phyloP scores from a whole-genome alignment of 2,329 filamentous ascomycete species.

The Exophiala viscosa region DNA sequence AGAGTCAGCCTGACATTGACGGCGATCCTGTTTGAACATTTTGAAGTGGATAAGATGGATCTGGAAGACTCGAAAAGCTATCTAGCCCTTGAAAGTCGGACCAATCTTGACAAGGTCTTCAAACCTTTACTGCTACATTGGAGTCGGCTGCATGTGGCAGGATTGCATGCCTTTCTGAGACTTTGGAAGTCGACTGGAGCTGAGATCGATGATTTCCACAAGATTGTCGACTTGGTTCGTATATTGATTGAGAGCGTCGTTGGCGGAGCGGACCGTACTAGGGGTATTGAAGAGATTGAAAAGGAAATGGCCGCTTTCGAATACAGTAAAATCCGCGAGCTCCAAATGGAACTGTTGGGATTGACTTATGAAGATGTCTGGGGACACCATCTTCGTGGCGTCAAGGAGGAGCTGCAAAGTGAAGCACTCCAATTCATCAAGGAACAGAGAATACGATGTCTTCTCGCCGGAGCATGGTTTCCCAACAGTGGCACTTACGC shows the following conservation, averaged over 20 bases:
- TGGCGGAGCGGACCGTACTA: slow-evolving; percentile 73
- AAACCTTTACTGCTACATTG: slow-evolving; percentile 85
- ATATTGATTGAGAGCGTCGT: slow-evolving; percentile 89
- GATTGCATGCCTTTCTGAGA: slow-evolving; percentile 80
- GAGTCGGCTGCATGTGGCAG: slow-evolving; percentile 82
- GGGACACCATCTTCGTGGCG: slow-evolving; percentile 82
- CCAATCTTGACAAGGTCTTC: slow-evolving; percentile 82
- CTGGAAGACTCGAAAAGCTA: slow-evolving; percentile 74
- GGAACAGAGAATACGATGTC: slow-evolving; percentile 86
- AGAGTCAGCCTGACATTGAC: slow-evolving; percentile 83
- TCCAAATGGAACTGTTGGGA: slow-evolving; percentile 92
- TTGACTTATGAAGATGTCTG: slow-evolving; percentile 91
- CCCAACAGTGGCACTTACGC: slow-evolving; percentile 51
- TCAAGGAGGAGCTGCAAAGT: slow-evolving; percentile 85
- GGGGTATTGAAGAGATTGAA: slow-evolving; percentile 81
- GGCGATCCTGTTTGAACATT: slow-evolving; percentile 87
- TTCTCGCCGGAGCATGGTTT: slow-evolving; percentile 90
- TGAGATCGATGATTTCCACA: slow-evolving; percentile 81
- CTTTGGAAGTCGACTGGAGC: slow-evolving; percentile 90
- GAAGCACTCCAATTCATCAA: slow-evolving; percentile 96
- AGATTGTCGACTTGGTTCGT: slow-evolving; percentile 84
- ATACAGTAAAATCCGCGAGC: slow-evolving; percentile 68
- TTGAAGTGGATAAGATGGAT: slow-evolving; percentile 83
- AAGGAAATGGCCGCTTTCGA: slow-evolving; percentile 85
- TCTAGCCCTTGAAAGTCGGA: slow-evolving; percentile 67